Conservation (phyloP, 192 early-diverging fungal species). For the Coemansia aciculifera region DNA sequence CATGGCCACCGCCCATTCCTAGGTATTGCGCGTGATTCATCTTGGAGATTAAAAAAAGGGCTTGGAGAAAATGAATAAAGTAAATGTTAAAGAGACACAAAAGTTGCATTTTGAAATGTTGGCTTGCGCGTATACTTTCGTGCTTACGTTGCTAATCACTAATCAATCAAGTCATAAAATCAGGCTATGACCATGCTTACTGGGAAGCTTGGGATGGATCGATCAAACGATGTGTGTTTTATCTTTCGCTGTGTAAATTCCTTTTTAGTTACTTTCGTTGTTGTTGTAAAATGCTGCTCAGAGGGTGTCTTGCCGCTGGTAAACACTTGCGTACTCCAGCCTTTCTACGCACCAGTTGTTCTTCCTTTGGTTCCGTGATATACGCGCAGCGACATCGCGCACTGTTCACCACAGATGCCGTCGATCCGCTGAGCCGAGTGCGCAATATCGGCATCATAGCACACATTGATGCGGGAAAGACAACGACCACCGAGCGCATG, state of each 20-base stretch:
- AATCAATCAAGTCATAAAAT: background rate
- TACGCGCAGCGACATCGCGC: background rate
- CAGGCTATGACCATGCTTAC: background rate
- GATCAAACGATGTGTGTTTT: background rate
- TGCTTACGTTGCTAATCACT: slow-evolving; percentile 6
- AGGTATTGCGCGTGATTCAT: slow-evolving; percentile 50
- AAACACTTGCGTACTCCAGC: background rate
- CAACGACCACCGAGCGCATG: slow-evolving; percentile 98
- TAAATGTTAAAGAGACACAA: background rate
- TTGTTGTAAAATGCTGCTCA: slow-evolving; percentile 1
- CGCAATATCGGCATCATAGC: slow-evolving; percentile 96
- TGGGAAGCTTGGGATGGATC: background rate
- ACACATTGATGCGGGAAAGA: slow-evolving; percentile 97
- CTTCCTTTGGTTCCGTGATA: background rate
- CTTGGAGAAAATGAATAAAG: background rate
- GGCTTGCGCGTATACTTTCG: background rate
- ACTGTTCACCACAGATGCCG: background rate
- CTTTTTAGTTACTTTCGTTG: background rate
- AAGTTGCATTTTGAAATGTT: background rate
- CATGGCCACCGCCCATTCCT: slow-evolving; percentile 43
- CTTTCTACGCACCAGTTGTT: background rate
- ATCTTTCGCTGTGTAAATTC: background rate
- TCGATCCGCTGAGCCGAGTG: slow-evolving; percentile 27
- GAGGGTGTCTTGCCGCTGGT: background rate
- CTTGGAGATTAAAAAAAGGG: background rate